Percentiles rank a stretch among this genome's conserved stretches.
These are phyloP conservation scores for Dendrothele bispora DNA, from an alignment of 768 basidiomycete genomes.

Conservation along the genomic window DNA sequence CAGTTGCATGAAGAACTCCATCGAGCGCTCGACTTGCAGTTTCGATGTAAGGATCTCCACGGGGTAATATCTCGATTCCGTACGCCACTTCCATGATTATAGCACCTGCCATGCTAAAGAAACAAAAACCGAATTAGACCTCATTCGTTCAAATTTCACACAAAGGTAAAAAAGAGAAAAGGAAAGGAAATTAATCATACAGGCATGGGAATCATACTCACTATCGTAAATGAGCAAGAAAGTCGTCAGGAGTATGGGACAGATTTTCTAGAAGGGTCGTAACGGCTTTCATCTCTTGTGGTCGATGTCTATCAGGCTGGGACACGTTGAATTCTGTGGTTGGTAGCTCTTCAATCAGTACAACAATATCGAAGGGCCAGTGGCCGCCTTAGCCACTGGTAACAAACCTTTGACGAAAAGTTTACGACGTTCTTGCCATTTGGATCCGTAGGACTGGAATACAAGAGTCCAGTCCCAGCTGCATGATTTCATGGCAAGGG, in stretches of 20 bases:
- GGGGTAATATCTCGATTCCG: slow-evolving; percentile 31
- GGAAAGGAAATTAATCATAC: no score
- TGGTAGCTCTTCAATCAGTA: no score
- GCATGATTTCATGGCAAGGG: slow-evolving; percentile 2
- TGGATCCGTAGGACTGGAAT: slow-evolving; percentile 8
- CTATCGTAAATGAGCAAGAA: slow-evolving; percentile 1
- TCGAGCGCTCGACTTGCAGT: slow-evolving; percentile 15
- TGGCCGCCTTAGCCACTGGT: no score
- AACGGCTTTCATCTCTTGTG: slow-evolving; percentile 1
- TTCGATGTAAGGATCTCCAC: slow-evolving; percentile 21
- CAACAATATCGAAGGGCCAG: no score
- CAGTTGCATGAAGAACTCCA: slow-evolving; percentile 6
- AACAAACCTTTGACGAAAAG: neutral
- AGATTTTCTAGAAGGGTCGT: neutral
- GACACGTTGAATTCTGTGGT: slow-evolving; percentile 1
- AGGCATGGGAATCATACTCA: no score
- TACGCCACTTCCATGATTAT: slow-evolving; percentile 37
- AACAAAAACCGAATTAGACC: neutral
- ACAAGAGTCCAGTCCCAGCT: slow-evolving; percentile 14
- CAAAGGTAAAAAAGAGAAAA: neutral
- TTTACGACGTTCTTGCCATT: neutral
- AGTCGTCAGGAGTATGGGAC: slow-evolving; percentile 4
- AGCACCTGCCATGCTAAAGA: slow-evolving; percentile 24
- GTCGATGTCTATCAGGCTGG: neutral
- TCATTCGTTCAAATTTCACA: neutral